Percentiles rank a stretch among this genome's conserved stretches.
These are phyloP conservation scores for Exophiala phaeomuriformis DNA, from an alignment of 2,329 filamentous ascomycete genomes.

Conservation along the genomic window DNA sequence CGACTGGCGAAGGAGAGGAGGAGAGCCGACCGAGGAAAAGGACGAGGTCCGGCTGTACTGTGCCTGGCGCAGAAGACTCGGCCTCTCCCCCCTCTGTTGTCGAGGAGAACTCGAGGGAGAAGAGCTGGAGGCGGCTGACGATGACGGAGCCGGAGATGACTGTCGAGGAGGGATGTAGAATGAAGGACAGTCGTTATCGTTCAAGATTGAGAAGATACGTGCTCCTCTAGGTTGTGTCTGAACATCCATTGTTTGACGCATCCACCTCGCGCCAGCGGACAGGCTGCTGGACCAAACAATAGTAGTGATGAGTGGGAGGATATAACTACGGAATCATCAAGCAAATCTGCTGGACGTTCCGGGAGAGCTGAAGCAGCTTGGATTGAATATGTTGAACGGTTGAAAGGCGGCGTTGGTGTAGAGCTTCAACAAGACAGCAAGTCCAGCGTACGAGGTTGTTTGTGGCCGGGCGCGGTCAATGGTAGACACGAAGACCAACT, in stretches of 20 bases:
- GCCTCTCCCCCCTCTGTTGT: conserved; percentile 17
- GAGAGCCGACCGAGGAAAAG: conserved; percentile 23
- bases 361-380: too few species aligned
- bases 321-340: conserved; percentile 5
- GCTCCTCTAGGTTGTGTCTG: conserved; percentile 26
- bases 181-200: conserved; percentile 43
- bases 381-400: too few species aligned
- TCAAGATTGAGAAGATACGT: conserved; percentile 37
- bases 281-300: conserved; percentile 22
- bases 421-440: too few species aligned
- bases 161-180: conserved; percentile 36
- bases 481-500: too few species aligned
- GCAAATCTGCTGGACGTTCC: neutral
- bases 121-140: conserved; percentile 11
- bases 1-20: conserved; percentile 23
- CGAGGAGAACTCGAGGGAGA: conserved; percentile 17
- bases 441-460: too few species aligned
- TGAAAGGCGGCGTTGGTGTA: too few species aligned
- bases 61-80: conserved; percentile 20
- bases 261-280: conserved; percentile 21
- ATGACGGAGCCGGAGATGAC: conserved; percentile 20
- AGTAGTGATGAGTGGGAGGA: neutral
- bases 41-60: conserved; percentile 24
- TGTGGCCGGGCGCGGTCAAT: too few species aligned
- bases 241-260: conserved; percentile 28